phyloP scores from a whole-genome alignment of 108 stramenopile genomes.

The Pseudonitzschia multiseries region DNA sequence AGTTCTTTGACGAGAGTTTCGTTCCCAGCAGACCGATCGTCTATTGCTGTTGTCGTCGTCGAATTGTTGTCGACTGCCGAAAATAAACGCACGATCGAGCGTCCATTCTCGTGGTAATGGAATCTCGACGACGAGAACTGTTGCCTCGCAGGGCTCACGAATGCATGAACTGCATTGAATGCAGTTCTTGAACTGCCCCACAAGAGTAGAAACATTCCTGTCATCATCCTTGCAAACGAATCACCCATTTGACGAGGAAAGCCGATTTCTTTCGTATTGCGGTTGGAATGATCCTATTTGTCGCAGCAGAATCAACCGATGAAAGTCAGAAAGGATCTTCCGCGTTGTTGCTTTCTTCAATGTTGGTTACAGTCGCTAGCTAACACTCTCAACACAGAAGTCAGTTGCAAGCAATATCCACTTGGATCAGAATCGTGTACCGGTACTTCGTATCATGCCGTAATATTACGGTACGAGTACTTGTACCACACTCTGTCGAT shows the following conservation, averaged over 20 bases:
- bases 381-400: no score
- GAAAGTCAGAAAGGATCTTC: no score
- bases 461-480: no score
- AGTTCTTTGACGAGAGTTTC: background rate
- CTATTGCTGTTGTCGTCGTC: background rate
- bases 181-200: constrained; percentile 7
- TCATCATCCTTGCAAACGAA: constrained; percentile 5
- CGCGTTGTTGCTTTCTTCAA: no score
- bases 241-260: background rate
- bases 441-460: no score
- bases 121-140: background rate
- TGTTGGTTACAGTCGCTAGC: no score
- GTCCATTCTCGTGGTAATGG: background rate
- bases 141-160: background rate
- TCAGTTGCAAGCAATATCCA: no score
- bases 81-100: background rate
- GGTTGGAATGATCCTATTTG: no score
- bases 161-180: constrained; percentile 7
- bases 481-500: no score
- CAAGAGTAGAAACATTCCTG: constrained; percentile 3
- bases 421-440: no score
- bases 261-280: no score
- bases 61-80: background rate
- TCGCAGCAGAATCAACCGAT: no score
- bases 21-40: background rate